Conservation (phyloP, 352 stramenopile genomes). For the Phytophthora lateralis region DNA sequence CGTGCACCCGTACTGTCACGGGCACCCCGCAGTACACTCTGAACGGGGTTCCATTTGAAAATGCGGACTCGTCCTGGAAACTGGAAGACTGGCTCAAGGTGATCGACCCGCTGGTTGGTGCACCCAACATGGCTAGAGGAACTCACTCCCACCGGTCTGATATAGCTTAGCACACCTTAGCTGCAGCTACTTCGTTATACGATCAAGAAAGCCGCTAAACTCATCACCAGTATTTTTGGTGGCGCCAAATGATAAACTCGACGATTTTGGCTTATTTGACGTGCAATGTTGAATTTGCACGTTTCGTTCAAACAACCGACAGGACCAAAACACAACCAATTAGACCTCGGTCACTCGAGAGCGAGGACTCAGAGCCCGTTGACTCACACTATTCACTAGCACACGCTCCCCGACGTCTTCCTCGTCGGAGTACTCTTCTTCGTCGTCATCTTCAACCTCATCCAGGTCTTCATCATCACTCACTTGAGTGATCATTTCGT, state of each 20-base stretch:
- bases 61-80: slow-evolving; percentile 67
- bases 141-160: neutral
- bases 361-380: slow-evolving; percentile 28
- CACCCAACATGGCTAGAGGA: no score
- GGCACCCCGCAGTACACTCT: slow-evolving; percentile 81
- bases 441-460: slow-evolving; percentile 22
- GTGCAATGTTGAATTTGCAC: neutral
- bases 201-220: no score
- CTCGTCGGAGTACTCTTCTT: slow-evolving; percentile 26
- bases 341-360: slow-evolving; percentile 29
- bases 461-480: slow-evolving; percentile 65
- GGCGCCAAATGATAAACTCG: no score
- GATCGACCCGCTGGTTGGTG: no score
- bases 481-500: slow-evolving; percentile 63
- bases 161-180: no score
- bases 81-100: slow-evolving; percentile 64
- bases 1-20: slow-evolving; percentile 64
- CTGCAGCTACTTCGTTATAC: no score
- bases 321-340: neutral
- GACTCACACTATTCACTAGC: slow-evolving; percentile 22
- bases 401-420: slow-evolving; percentile 15
- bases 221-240: no score
- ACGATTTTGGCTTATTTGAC: no score
- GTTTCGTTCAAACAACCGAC: neutral
- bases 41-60: slow-evolving; percentile 63